Percentiles rank a stretch among this genome's conserved stretches.
These are phyloP conservation scores for Orbilia oligospora DNA, from an alignment of 2,329 filamentous ascomycete species.

Conservation along the genomic window DNA sequence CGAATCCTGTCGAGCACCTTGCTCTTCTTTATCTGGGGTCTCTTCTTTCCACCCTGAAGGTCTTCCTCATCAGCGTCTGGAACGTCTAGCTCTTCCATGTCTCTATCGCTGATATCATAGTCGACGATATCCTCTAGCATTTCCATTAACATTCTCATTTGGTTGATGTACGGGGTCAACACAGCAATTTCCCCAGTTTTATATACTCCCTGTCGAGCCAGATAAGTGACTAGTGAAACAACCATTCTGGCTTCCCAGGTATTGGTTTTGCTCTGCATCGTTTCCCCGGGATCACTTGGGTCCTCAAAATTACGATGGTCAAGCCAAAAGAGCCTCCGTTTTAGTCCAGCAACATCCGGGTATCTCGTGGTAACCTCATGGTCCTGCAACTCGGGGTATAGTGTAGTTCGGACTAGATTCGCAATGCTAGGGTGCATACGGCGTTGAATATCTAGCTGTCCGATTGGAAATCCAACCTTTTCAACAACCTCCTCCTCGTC, in stretches of 20 bases:
- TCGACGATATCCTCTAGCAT: slow-evolving; percentile 65
- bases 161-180: slow-evolving; percentile 73
- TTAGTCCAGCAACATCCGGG: slow-evolving; percentile 72
- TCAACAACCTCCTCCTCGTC: slow-evolving; percentile 65
- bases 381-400: slow-evolving; percentile 74
- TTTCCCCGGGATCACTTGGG: slow-evolving; percentile 65
- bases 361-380: slow-evolving; percentile 66
- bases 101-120: slow-evolving; percentile 65
- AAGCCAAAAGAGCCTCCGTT: slow-evolving; percentile 74
- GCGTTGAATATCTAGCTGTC: slow-evolving; percentile 73
- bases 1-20: slow-evolving; percentile 64
- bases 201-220: slow-evolving; percentile 71
- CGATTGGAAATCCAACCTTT: slow-evolving; percentile 65
- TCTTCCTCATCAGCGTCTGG: slow-evolving; percentile 75
- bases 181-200: slow-evolving; percentile 76
- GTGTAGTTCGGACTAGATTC: slow-evolving; percentile 71
- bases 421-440: slow-evolving; percentile 78
- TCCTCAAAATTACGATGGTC: slow-evolving; percentile 72
- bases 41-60: slow-evolving; percentile 67
- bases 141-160: slow-evolving; percentile 64
- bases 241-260: slow-evolving; percentile 63
- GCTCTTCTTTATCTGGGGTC: slow-evolving; percentile 62
- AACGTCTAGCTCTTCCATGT: slow-evolving; percentile 65
- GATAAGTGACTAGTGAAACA: slow-evolving; percentile 68
- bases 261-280: slow-evolving; percentile 66